Conservation (phyloP, 2,329 filamentous ascomycete species). For the Colletotrichum costaricense region DNA sequence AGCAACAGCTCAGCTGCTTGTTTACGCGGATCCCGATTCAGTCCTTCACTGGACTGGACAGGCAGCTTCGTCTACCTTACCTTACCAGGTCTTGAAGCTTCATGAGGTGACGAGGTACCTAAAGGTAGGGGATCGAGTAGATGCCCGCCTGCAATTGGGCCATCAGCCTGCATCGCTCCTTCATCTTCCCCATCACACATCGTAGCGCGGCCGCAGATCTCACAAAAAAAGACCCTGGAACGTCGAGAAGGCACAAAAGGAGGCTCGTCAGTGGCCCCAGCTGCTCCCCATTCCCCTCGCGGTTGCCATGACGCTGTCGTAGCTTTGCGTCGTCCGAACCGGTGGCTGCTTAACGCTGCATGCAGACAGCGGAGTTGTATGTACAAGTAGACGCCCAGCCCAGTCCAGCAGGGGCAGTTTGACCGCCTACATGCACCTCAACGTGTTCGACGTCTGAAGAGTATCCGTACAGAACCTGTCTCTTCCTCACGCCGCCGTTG, state of each 20-base stretch:
- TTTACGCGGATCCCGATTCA: conserved; percentile 24
- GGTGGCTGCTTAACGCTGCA: conserved; percentile 20
- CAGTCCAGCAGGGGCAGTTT: background rate
- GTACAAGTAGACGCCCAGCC: background rate
- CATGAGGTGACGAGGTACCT: background rate
- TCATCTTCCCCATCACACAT: conserved; percentile 13
- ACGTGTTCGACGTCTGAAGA: conserved; percentile 11
- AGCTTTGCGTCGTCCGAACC: conserved; percentile 26
- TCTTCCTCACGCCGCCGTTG: background rate
- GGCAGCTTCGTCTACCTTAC: background rate
- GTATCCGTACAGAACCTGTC: background rate
- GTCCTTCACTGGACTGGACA: conserved; percentile 12
- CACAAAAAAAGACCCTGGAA: background rate
- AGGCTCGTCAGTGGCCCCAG: conserved; percentile 8
- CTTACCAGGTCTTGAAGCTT: background rate
- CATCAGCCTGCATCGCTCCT: background rate
- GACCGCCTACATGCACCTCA: conserved; percentile 19
- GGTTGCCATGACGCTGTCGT: conserved; percentile 36
- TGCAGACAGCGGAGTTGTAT: conserved; percentile 19
- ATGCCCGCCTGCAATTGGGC: background rate
- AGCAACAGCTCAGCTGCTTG: conserved; percentile 22
- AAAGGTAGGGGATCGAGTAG: background rate
- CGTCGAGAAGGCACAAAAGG: background rate
- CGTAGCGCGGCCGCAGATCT: conserved; percentile 16
- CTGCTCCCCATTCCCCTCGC: conserved; percentile 24